These are phyloP conservation scores for Tolypocladium album DNA, from an alignment of 2,329 filamentous ascomycete species.

Conservation along the genomic window DNA sequence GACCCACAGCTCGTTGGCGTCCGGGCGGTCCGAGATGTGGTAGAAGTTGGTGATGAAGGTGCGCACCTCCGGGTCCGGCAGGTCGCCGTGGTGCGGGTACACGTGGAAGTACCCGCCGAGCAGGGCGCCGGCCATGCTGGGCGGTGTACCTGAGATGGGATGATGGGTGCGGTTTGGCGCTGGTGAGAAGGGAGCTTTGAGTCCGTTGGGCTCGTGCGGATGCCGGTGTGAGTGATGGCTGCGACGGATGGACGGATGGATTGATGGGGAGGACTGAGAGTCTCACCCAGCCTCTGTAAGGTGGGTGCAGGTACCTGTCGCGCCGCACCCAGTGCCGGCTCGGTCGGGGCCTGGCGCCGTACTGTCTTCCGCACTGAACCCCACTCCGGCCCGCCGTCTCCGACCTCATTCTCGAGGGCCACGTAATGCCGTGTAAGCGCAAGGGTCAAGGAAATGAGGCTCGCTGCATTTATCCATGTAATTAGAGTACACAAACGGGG, in stretches of 20 bases:
- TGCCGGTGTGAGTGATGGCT: background rate
- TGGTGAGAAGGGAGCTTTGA: background rate
- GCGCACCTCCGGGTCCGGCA: conserved; percentile 19
- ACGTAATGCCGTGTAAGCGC: background rate
- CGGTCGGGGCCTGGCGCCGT: background rate
- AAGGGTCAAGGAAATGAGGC: background rate
- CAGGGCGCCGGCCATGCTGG: conserved; percentile 8
- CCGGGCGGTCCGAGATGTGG: conserved; percentile 28
- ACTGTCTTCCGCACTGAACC: background rate
- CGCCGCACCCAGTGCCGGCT: background rate
- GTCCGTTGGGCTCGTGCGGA: background rate
- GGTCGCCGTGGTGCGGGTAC: conserved; percentile 18
- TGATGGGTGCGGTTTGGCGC: background rate
- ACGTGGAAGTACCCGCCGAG: conserved; percentile 18
- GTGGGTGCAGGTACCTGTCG: too few species aligned
- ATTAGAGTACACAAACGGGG: too few species aligned
- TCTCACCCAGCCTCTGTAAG: too few species aligned
- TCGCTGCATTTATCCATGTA: background rate
- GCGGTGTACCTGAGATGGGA: background rate
- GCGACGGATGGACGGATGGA: background rate
- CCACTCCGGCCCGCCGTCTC: background rate
- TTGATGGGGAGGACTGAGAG: background rate
- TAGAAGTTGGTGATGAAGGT: conserved; percentile 34
- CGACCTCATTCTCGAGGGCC: background rate
- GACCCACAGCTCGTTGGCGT: conserved; percentile 32